Percentiles rank a stretch among this genome's conserved stretches.
These are phyloP conservation scores for Botrytis deweyae DNA, from an alignment of 2,329 filamentous ascomycete species.

Conservation along the genomic window DNA sequence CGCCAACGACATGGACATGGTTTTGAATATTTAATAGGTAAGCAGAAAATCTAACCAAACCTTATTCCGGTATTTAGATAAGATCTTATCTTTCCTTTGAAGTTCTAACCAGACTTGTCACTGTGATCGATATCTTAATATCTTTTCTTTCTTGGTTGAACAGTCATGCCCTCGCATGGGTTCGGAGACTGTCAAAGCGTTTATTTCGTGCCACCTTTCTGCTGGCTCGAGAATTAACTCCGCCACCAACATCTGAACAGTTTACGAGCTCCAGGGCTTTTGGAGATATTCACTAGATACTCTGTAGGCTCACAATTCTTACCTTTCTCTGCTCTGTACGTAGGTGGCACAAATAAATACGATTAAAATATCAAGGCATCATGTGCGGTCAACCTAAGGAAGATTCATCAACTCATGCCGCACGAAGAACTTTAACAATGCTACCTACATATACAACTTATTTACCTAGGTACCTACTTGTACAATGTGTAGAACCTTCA, in stretches of 20 bases:
- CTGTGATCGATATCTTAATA: background rate
- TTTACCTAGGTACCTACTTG: background rate
- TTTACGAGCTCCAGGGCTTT: too few species aligned
- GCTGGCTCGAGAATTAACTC: background rate
- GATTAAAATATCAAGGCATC: background rate
- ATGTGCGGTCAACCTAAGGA: background rate
- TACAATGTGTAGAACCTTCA: background rate
- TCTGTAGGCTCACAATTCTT: background rate
- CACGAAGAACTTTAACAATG: background rate
- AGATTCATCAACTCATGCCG: background rate
- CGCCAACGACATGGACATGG: conserved; percentile 4
- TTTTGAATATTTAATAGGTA: background rate
- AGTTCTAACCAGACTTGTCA: background rate
- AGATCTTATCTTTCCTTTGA: conserved; percentile 6
- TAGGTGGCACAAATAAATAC: background rate
- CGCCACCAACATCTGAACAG: background rate
- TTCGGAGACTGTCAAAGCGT: background rate
- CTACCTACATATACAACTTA: background rate
- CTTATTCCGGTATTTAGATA: background rate
- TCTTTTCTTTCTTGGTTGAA: background rate
- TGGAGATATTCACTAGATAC: background rate
- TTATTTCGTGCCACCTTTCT: background rate
- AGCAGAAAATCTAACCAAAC: background rate
- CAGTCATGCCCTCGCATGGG: background rate
- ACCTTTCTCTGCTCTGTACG: background rate